Percentiles rank a stretch among this genome's conserved stretches.
Evolutionary conservation across 164 flowering plant species (phyloP).

Genomic region (Sextonia rubra): DNA sequence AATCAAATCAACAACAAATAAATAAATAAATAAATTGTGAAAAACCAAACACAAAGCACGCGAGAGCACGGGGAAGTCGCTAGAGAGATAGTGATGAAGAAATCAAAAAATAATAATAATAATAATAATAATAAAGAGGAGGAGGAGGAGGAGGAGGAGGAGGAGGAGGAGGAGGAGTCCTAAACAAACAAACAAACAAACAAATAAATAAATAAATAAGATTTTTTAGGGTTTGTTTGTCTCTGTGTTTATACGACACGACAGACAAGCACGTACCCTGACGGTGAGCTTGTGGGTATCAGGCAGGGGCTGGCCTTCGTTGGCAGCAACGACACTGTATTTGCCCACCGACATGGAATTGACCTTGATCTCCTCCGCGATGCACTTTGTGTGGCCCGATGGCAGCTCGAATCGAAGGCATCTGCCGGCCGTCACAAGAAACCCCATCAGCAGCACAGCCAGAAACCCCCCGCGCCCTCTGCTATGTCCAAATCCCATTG

Average conservation of each 20-base stretch:
- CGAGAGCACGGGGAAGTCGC: background rate
- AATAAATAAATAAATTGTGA: background rate
- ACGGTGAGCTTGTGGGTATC: conserved; percentile 41
- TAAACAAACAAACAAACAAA: too few relatives aligned
- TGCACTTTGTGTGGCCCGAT: conserved; percentile 66
- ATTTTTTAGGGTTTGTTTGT: background rate
- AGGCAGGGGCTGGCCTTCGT: conserved; percentile 48
- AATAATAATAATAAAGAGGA: background rate
- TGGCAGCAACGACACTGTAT: conserved; percentile 44
- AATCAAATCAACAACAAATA: background rate
- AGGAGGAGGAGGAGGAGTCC: too few relatives aligned
- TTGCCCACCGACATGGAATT: conserved; percentile 65
- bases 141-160: too few relatives aligned
- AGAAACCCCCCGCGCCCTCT: too few relatives aligned
- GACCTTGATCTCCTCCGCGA: conserved; percentile 63
- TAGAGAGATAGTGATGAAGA: too few relatives aligned
- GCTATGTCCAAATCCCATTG: too few relatives aligned
- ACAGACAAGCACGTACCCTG: conserved; percentile 14
- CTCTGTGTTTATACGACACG: background rate
- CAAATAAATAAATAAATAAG: too few relatives aligned
- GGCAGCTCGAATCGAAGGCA: conserved; percentile 55
- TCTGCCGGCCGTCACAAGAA: background rate
- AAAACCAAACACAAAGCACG: too few relatives aligned
- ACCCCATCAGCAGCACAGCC: background rate
- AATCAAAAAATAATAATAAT: too few relatives aligned